Base-by-base conservation (phyloP, 2,329 filamentous ascomycete genomes). In the Penicillium sclerotigenum region DNA sequence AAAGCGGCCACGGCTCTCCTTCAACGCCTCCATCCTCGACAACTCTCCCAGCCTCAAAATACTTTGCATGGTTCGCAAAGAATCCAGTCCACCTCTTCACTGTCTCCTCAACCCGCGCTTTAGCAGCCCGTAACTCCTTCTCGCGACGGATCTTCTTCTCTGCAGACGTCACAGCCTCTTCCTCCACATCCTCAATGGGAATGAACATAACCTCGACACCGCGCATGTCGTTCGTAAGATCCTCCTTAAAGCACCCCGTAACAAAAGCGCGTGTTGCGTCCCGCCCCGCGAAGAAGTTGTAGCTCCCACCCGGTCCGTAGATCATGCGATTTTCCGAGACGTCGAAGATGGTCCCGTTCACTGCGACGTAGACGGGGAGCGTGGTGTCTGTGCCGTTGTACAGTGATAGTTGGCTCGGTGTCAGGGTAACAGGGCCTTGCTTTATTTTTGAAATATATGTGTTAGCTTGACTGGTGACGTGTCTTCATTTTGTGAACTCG, bases 181-280 rank as follows among this genome's bases (percentile, higher is more conserved):
- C 63, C 28, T 64, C 70, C 18, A 82, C 77, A 34, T 92, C 88
- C 26, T 88, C 81, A 9, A 93, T 71, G 0, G 85, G 83, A 2
- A 87, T 73, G 75, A 85, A 97, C 83, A 95, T 94, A 60, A 87
- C 83, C 77, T 97, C 94, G 5, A 90, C 87, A 43, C 94, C 94
- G 59, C 89, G 84, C 72, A 97, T 77, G 76, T 99, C 94, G 4
- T 89, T 82, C 2, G 87, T 94, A 31, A 87, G 80, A 79, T 99
- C 94, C 61, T 91, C 87, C 37, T 84, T 79, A 77, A 99, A 99
- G 74, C 94, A 99, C 18, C 90, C 91, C 2, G 94, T 97, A 10
- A 99, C 86, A 74, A 91, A 99, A 20, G 87, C 91, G 47, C 94
- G 87, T 14, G 89, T 86, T 33, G 93, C 92, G 75, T 99, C 94